phyloP scores from a whole-genome alignment of 2,329 filamentous ascomycete species.

The Graphilbum fragrans region DNA sequence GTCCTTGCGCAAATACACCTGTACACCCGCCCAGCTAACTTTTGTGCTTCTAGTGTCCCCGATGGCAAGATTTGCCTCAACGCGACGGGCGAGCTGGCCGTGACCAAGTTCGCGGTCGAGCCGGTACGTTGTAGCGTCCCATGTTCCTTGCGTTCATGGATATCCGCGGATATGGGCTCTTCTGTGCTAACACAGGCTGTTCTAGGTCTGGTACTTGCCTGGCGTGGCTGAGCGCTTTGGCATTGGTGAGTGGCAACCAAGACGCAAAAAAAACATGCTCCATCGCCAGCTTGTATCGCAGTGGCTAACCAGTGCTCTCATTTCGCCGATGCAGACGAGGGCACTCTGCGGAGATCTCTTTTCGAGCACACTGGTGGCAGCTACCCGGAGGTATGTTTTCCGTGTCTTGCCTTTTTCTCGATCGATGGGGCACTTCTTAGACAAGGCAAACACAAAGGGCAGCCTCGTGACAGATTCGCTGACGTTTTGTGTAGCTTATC shows the following conservation, averaged over 20 bases:
- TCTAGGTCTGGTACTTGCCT: conserved; percentile 64
- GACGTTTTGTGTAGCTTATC: conserved; percentile 49
- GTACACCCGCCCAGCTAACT: neutral
- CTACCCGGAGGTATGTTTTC: conserved; percentile 60
- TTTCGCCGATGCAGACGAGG: conserved; percentile 52
- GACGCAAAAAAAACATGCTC: neutral
- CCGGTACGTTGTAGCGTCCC: conserved; percentile 46
- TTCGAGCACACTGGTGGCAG: conserved; percentile 95
- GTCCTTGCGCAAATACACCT: neutral
- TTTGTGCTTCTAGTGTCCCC: conserved; percentile 29
- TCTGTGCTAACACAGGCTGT: no score
- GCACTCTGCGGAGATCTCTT: conserved; percentile 68
- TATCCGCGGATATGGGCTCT: neutral
- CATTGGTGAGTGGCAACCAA: conserved; percentile 42
- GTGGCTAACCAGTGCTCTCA: conserved; percentile 9
- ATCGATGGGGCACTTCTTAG: neutral
- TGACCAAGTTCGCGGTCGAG: conserved; percentile 95
- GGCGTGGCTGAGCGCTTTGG: conserved; percentile 88
- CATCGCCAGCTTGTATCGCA: neutral
- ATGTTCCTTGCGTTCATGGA: neutral
- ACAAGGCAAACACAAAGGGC: neutral
- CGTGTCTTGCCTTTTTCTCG: neutral
- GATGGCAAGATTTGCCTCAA: conserved; percentile 92
- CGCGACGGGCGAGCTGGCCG: conserved; percentile 71
- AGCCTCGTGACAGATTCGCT: conserved; percentile 7